Base-by-base conservation (phyloP, 164 flowering plant species). In the Stephania cephalantha region DNA sequence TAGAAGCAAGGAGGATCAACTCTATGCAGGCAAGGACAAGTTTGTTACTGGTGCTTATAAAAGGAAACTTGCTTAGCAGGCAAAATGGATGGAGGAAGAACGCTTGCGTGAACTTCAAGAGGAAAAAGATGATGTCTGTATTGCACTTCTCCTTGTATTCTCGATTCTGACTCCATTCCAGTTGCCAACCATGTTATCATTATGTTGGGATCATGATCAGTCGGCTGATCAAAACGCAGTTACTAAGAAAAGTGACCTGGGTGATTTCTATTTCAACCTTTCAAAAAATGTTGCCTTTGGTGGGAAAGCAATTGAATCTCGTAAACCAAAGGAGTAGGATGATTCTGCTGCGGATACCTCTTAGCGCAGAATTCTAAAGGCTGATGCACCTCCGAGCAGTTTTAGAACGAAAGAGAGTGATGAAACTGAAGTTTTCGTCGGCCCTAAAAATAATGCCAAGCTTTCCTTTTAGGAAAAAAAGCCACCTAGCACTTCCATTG, bases 211-310 rank as follows among this genome's bases (percentile, higher is more conserved):
- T 70, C n/a, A 8, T 35, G 44, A 18, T 3, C 9, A 69, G n/a
- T 69, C 22, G 2, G 35, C n/a, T 70, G 7, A 1, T 7, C 35
- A 15, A 46, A 46, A 30, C 46, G 20, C 11, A 92, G 94, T 89
- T 78, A 88, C 97, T 5, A 92, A 90, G 85, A 92, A 92, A 85
- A 79, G 72, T n/a, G 97, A 88, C 78, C 73, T 92, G 78, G 84
- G 73, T 69, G 95, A 92, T 45, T 92, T 92, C 76, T 92, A 92
- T 82, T 88, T 89, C 85, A 87, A 86, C 82, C 87, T 92, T 58
- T 46, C 78, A 12, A 90, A 92, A 81, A 90, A 92, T 80, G 89
- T 89, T 53, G 97, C 91, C 20, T 90, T 79, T 82, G 95, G 95
- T 58, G 88, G 85, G 8, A 73, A 50, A 63, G 80, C 77, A 18